Conservation (phyloP, 2,329 filamentous ascomycete genomes). For the Colletotrichum sublineola region DNA sequence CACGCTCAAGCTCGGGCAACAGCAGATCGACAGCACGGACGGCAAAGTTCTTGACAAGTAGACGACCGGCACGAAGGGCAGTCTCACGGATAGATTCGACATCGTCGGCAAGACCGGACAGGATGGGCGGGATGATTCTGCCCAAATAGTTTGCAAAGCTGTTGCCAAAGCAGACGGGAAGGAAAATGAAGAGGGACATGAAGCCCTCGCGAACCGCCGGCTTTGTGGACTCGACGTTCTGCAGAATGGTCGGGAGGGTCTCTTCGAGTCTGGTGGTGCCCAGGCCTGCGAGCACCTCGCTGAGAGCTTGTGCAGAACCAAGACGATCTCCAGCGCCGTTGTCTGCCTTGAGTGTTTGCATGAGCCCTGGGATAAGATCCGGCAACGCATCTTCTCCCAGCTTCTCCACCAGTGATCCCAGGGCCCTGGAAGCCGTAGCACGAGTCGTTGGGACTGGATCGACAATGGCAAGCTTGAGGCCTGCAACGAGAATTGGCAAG, state of each 20-base stretch:
- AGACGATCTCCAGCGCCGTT: conserved; percentile 96
- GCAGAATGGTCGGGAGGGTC: conserved; percentile 93
- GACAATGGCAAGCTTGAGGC: conserved; percentile 88
- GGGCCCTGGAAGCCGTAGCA: conserved; percentile 93
- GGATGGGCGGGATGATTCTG: conserved; percentile 94
- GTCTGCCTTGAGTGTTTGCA: conserved; percentile 97
- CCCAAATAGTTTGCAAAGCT: conserved; percentile 96
- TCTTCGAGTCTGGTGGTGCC: conserved; percentile 94
- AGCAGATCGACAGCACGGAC: conserved; percentile 94
- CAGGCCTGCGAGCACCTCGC: conserved; percentile 94
- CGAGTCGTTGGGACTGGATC: conserved; percentile 97
- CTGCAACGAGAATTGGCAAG: conserved; percentile 91
- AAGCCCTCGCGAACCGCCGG: conserved; percentile 94
- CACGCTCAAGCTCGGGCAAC: conserved; percentile 93
- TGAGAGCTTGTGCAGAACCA: conserved; percentile 95
- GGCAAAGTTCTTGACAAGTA: conserved; percentile 98
- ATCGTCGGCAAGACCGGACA: conserved; percentile 94
- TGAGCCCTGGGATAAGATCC: conserved; percentile 96
- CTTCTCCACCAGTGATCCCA: conserved; percentile 98
- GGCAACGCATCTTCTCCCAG: conserved; percentile 96
- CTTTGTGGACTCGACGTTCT: conserved; percentile 94
- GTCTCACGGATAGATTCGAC: conserved; percentile 97
- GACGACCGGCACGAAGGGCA: conserved; percentile 90
- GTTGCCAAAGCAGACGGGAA: conserved; percentile 98
- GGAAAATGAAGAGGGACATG: conserved; percentile 99